A percentile compares a stretch with the other conserved stretches of the same genome.
Evolutionary conservation across 176 grass and related monocot genomes (phyloP).

Genomic region (Aegilops tauschii): DNA sequence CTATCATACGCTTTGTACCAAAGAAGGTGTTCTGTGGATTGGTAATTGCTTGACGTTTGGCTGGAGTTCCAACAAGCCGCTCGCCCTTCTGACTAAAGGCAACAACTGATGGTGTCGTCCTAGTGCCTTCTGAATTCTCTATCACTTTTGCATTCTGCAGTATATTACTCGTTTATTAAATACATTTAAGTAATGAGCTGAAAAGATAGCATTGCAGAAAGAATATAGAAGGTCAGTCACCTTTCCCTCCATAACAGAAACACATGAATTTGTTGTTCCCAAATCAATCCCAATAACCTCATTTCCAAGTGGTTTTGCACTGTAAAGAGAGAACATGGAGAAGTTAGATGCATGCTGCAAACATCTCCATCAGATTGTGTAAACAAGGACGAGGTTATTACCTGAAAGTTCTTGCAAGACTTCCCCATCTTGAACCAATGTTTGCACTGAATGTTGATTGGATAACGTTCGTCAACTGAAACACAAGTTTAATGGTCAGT

Average conservation of each 20-base stretch:
- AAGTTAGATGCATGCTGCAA: background rate
- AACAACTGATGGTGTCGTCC: constrained; percentile 14
- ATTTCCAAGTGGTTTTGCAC: constrained; percentile 16
- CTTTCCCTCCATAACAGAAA: constrained; percentile 23
- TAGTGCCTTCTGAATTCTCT: constrained; percentile 16
- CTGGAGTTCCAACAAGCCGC: constrained; percentile 9
- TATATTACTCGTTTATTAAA: background rate
- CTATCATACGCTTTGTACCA: constrained; percentile 23
- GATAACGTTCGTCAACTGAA: constrained; percentile 32
- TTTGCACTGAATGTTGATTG: constrained; percentile 16
- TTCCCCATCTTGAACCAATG: constrained; percentile 24
- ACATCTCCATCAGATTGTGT: background rate
- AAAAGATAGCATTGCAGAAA: background rate
- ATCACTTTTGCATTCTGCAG: constrained; percentile 12
- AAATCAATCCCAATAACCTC: constrained; percentile 24
- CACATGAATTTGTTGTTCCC: constrained; percentile 13
- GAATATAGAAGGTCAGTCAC: background rate
- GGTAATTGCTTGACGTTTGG: constrained; percentile 7
- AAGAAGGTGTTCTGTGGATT: constrained; percentile 21
- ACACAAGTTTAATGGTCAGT: background rate
- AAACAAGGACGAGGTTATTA: background rate
- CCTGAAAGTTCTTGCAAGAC: constrained; percentile 35
- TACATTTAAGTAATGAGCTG: background rate
- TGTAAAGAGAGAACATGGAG: background rate
- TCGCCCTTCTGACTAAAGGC: constrained; percentile 16